phyloP scores from a whole-genome alignment of 2,329 filamentous ascomycete genomes.

The Colletotrichum noveboracense region DNA sequence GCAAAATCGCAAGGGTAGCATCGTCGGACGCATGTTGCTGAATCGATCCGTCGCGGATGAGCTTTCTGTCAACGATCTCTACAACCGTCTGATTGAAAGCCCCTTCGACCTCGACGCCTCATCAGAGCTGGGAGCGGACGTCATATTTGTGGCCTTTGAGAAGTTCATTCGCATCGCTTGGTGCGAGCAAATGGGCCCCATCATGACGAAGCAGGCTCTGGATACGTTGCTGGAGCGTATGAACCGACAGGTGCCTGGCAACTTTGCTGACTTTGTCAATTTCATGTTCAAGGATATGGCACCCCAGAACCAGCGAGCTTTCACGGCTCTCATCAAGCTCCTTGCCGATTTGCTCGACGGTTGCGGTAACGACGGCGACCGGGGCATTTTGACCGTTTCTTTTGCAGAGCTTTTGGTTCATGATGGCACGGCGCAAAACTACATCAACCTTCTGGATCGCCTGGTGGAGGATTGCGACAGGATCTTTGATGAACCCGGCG shows the following conservation, averaged over 20 bases:
- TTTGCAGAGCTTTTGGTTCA: constrained; percentile 87
- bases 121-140: constrained; percentile 78
- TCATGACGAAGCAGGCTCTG: constrained; percentile 76
- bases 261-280: constrained; percentile 74
- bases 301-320: constrained; percentile 75
- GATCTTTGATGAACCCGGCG: constrained; percentile 74
- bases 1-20: constrained; percentile 85
- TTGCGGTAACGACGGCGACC: constrained; percentile 88
- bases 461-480: constrained; percentile 88
- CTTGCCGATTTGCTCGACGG: constrained; percentile 87
- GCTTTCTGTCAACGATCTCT: constrained; percentile 84
- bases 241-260: constrained; percentile 70
- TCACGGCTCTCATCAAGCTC: constrained; percentile 83
- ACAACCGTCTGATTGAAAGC: constrained; percentile 85
- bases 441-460: constrained; percentile 87
- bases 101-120: constrained; percentile 79
- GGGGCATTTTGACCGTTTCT: constrained; percentile 84
- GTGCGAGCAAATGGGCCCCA: constrained; percentile 85
- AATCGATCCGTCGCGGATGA: constrained; percentile 76
- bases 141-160: constrained; percentile 90
- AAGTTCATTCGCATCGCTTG: constrained; percentile 90
- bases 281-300: constrained; percentile 70
- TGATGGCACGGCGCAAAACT: constrained; percentile 78
- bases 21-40: constrained; percentile 78
- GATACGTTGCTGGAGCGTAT: constrained; percentile 75